Percentiles rank a stretch among this genome's conserved stretches.
phyloP scores from a whole-genome alignment of 148 eudicot species.

The Heliosperma pusillum region DNA sequence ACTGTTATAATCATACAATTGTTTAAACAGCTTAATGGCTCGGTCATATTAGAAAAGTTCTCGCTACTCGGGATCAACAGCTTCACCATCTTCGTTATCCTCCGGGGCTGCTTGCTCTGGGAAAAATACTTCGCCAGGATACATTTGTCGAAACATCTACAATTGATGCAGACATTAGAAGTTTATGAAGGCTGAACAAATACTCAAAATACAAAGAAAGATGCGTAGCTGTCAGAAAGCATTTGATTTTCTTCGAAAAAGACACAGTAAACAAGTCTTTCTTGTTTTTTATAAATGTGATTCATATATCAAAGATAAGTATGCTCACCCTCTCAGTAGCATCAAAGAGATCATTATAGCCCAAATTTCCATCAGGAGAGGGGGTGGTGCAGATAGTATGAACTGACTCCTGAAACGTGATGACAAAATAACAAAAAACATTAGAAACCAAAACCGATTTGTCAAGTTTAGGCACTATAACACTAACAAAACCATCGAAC shows the following conservation, averaged over 20 bases:
- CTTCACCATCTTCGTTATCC: conserved; percentile 32
- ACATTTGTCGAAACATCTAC: conserved; percentile 67
- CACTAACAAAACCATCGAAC: no score
- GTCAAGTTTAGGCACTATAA: no score
- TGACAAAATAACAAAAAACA: neutral
- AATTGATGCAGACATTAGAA: neutral
- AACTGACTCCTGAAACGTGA: conserved; percentile 38
- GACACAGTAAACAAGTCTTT: no score
- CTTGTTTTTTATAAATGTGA: no score
- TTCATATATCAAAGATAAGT: no score
- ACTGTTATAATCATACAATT: no score
- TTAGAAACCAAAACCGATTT: neutral
- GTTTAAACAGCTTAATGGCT: no score
- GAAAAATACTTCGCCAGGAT: conserved; percentile 62
- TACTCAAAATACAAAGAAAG: no score
- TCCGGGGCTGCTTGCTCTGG: conserved; percentile 41
- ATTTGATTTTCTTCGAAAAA: no score
- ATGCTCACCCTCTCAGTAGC: conserved; percentile 48
- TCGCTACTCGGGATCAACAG: conserved; percentile 31
- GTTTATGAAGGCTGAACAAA: conserved; percentile 16
- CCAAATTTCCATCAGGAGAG: conserved; percentile 72
- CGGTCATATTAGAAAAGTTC: neutral
- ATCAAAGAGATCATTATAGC: conserved; percentile 47
- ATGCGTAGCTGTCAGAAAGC: no score
- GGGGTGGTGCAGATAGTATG: conserved; percentile 36